Evolutionary conservation across 352 stramenopile species (phyloP).

Genomic region (Globisporangium nunn): DNA sequence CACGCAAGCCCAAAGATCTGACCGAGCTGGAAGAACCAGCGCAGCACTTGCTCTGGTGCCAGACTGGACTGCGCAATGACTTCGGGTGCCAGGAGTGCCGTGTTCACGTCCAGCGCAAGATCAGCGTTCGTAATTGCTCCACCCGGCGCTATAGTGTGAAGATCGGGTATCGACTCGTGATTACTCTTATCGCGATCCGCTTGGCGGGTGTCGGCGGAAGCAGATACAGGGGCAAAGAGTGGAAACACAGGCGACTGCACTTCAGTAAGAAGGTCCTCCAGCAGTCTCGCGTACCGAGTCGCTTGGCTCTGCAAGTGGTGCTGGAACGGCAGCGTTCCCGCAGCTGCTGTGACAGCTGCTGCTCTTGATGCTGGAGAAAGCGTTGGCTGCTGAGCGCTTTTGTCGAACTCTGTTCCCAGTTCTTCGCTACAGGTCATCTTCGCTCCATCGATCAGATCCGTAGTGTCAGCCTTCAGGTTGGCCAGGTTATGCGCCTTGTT

Average conservation of each 20-base stretch:
- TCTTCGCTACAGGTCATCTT: background rate
- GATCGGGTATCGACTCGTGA: background rate
- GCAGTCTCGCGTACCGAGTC: slow-evolving; percentile 39
- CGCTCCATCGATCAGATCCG: background rate
- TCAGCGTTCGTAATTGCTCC: background rate
- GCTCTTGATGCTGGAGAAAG: background rate
- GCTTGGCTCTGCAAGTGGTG: slow-evolving; percentile 15
- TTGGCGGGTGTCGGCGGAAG: background rate
- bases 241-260: slow-evolving; percentile 57
- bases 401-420: background rate
- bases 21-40: slow-evolving; percentile 53
- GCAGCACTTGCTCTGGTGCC: slow-evolving; percentile 21
- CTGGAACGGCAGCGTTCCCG: background rate
- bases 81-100: slow-evolving; percentile 22
- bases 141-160: background rate
- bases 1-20: slow-evolving; percentile 60
- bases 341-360: background rate
- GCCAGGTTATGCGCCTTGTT: background rate
- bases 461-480: background rate
- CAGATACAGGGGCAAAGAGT: slow-evolving; percentile 29
- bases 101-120: slow-evolving; percentile 47
- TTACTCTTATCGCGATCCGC: background rate
- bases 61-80: slow-evolving; percentile 12
- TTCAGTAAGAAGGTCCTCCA: slow-evolving; percentile 37
- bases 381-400: slow-evolving; percentile 11